Evolutionary conservation across 2,329 filamentous ascomycete species (phyloP), one percentile per base, ranked within the genome.

Genomic region (Colletotrichum melonis): DNA sequence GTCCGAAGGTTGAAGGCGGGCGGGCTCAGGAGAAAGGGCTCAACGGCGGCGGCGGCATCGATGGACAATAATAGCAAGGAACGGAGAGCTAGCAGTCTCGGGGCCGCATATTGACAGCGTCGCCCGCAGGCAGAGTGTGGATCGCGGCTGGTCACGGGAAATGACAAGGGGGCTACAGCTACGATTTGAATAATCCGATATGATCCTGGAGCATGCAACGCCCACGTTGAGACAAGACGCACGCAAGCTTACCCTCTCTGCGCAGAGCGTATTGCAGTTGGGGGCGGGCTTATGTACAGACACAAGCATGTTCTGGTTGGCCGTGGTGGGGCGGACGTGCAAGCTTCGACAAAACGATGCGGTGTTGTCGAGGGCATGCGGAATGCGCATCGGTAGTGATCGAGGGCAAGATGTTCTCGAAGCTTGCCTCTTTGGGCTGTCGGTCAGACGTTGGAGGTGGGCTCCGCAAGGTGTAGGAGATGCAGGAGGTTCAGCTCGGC

Each of bases 1-100:
- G 93, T 96, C 0, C 87, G 94, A 73, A 89, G 92, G 74, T 81
- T 89, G 35, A 90, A 89, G 78, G 88, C 88, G 0, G 86, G 86
- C 0, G 87, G 85, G 4, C 76, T 89, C 57, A 81, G 86, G 71
- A 81, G 87, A 56, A 88, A 87, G 77, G 83, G 82, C 2, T 76
- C 77, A 19, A 74, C 76, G n/a, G 76, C 75, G 12, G 63, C 74
- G 28, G 32, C 76, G 42, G 72, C 60, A 14, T 32, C 69, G 19
- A 65, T 75, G 52, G 76, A 75, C 56, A 46, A 57, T 19, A 65
- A 54, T 19, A 65, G 46, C 32, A 74, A 49, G 28, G 69, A 77
- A 14, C 65, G 72, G 49, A 77, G 77, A 46, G 71, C 77, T 16
- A 77, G 76, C 63, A 77, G 77, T 28, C 57, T 75, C 32, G 76